Evolutionary conservation across 176 grass and related monocot genomes (phyloP).

Genomic region (Canna indica): DNA sequence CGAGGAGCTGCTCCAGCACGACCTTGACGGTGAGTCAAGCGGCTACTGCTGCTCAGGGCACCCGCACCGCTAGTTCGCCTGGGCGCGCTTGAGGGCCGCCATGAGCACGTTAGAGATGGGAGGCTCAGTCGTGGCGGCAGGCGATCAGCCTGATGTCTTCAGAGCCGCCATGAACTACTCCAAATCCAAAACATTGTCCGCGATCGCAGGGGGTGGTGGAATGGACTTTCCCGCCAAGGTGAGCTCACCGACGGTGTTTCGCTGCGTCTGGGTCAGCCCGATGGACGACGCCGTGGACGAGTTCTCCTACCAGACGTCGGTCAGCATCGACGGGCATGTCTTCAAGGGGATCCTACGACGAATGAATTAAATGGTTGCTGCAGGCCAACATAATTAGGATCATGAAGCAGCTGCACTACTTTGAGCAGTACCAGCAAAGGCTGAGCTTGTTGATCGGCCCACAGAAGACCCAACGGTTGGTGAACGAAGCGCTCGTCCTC

Average conservation of each 20-base stretch:
- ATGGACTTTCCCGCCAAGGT: conserved; percentile 63
- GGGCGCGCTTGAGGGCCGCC: too few relatives aligned
- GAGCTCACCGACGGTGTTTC: conserved; percentile 79
- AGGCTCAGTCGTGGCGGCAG: too few relatives aligned
- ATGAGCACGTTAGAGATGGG: too few relatives aligned
- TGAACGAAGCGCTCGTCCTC: conserved; percentile 46
- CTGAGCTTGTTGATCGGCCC: conserved; percentile 36
- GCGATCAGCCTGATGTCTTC: too few relatives aligned
- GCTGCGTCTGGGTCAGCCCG: conserved; percentile 75
- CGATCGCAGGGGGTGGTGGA: conserved; percentile 7
- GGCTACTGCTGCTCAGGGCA: too few relatives aligned
- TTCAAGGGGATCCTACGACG: conserved; percentile 84
- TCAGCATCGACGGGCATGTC: conserved; percentile 83
- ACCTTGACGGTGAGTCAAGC: too few relatives aligned
- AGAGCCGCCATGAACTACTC: too few relatives aligned
- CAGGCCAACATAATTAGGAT: conserved; percentile 89
- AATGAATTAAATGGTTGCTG: not conserved
- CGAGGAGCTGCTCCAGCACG: too few relatives aligned
- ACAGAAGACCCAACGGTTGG: conserved; percentile 15
- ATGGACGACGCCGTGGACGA: conserved; percentile 83
- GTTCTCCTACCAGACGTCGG: conserved; percentile 83
- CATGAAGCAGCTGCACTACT: conserved; percentile 51
- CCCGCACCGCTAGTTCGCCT: too few relatives aligned
- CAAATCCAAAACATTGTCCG: not conserved
- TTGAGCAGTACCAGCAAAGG: conserved; percentile 69